phyloP scores from a whole-genome alignment of 768 basidiomycete species.

The Lentinula sp. region DNA sequence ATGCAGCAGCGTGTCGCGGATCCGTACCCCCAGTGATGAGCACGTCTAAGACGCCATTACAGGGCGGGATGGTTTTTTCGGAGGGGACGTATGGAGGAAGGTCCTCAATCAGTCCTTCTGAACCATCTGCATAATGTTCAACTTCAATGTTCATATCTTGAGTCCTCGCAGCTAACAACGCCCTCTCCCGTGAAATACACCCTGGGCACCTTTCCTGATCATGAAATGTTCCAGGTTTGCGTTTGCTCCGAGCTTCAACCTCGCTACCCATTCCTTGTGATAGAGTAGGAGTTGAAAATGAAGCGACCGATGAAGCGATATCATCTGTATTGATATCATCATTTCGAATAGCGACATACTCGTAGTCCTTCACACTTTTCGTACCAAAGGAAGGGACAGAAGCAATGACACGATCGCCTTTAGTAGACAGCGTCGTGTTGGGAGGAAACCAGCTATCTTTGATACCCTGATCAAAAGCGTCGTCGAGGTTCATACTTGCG shows the following conservation, averaged over 20 bases:
- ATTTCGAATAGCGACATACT: not conserved
- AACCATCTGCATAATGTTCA: not conserved
- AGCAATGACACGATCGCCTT: not conserved
- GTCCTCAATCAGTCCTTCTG: not conserved
- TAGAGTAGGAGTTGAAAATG: no score
- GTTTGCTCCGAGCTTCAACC: not conserved
- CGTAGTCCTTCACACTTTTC: not conserved
- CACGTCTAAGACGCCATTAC: conserved; percentile 40
- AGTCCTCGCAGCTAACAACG: not conserved
- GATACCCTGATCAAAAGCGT: conserved; percentile 5
- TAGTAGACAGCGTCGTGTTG: not conserved
- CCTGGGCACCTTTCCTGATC: conserved; percentile 6
- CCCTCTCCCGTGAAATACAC: conserved; percentile 2
- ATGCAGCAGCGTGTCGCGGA: conserved; percentile 25
- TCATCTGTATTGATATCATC: not conserved
- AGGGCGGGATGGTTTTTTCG: conserved; percentile 10
- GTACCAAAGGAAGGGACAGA: not conserved
- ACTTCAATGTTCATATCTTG: no score
- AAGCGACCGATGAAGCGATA: not conserved
- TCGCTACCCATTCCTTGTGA: not conserved
- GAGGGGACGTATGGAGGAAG: conserved; percentile 4
- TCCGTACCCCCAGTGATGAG: conserved; percentile 48
- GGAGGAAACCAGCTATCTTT: conserved; percentile 4
- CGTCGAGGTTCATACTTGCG: not conserved
- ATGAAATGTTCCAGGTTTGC: conserved; percentile 2